Evolutionary conservation across 805 yeast species (phyloP).

Genomic region (Kodamaea neixiangensis): DNA sequence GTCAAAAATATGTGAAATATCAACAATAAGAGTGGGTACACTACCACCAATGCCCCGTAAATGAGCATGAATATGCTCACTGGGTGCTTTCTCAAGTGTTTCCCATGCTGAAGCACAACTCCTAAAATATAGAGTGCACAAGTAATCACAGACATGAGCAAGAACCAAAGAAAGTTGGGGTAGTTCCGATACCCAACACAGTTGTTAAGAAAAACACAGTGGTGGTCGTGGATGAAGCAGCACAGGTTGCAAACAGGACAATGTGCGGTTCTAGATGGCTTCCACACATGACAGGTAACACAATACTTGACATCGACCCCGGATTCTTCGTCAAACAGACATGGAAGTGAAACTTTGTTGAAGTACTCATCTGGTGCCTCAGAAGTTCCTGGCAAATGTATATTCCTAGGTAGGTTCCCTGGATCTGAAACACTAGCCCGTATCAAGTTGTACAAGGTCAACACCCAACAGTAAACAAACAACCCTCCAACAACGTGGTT

Average conservation of each 20-base stretch:
- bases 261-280: slow-evolving; percentile 70
- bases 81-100: slow-evolving; percentile 19
- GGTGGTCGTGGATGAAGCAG: slow-evolving; percentile 68
- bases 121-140: slow-evolving; percentile 22
- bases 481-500: slow-evolving; percentile 30
- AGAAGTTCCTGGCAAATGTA: slow-evolving; percentile 48
- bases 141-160: slow-evolving; percentile 21
- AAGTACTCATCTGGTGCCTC: slow-evolving; percentile 21
- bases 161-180: slow-evolving; percentile 36
- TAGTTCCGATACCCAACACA: slow-evolving; percentile 45
- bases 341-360: slow-evolving; percentile 24
- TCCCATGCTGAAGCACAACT: slow-evolving; percentile 10
- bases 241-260: slow-evolving; percentile 72
- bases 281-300: slow-evolving; percentile 56
- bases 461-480: slow-evolving; percentile 59
- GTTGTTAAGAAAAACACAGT: slow-evolving; percentile 61
- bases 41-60: slow-evolving; percentile 44
- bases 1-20: slow-evolving; percentile 56
- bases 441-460: slow-evolving; percentile 49
- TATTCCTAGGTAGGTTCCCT: slow-evolving; percentile 66
- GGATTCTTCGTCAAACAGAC: slow-evolving; percentile 13
- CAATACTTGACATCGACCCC: slow-evolving; percentile 59
- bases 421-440: slow-evolving; percentile 66
- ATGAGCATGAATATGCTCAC: slow-evolving; percentile 54
- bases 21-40: slow-evolving; percentile 59